Evolutionary conservation across 2,329 filamentous ascomycete species (phyloP).

Genomic region (Fusarium mexicanum): DNA sequence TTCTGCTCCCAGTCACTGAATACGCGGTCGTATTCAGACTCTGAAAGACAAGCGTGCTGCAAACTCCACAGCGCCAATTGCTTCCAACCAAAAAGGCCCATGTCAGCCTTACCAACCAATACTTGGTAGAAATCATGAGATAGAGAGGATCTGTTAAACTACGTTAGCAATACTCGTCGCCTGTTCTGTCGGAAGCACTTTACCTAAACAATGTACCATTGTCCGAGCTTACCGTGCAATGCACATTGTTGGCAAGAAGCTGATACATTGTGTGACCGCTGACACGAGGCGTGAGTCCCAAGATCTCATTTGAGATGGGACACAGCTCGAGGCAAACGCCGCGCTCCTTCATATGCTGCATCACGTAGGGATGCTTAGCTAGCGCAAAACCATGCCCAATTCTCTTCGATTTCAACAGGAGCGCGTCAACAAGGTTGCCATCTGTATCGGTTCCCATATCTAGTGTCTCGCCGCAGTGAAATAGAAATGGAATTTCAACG

Average conservation of each 20-base stretch:
- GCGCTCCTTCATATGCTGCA: constrained; percentile 70
- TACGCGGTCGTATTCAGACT: constrained; percentile 52
- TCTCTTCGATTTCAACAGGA: constrained; percentile 71
- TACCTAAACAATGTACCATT: constrained; percentile 79
- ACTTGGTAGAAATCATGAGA: constrained; percentile 83
- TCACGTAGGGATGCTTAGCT: constrained; percentile 71
- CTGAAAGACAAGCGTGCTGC: constrained; percentile 65
- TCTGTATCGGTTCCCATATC: constrained; percentile 72
- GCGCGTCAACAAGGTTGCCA: constrained; percentile 74
- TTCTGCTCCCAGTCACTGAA: constrained; percentile 58
- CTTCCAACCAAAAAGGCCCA: constrained; percentile 76
- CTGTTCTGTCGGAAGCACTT: constrained; percentile 23
- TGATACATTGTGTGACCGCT: constrained; percentile 74
- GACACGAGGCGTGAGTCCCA: constrained; percentile 73
- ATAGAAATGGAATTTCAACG: constrained; percentile 75
- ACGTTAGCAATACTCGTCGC: not conserved
- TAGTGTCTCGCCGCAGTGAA: constrained; percentile 80
- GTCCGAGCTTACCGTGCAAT: constrained; percentile 79
- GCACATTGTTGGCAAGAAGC: constrained; percentile 75
- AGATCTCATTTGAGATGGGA: constrained; percentile 80
- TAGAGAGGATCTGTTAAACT: constrained; percentile 66
- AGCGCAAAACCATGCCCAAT: constrained; percentile 80
- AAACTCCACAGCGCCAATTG: constrained; percentile 73
- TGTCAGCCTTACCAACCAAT: constrained; percentile 73
- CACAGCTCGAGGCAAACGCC: constrained; percentile 78